Evolutionary conservation across 2,329 filamentous ascomycete genomes (phyloP).

Genomic region (Fusarium tjaetaba): DNA sequence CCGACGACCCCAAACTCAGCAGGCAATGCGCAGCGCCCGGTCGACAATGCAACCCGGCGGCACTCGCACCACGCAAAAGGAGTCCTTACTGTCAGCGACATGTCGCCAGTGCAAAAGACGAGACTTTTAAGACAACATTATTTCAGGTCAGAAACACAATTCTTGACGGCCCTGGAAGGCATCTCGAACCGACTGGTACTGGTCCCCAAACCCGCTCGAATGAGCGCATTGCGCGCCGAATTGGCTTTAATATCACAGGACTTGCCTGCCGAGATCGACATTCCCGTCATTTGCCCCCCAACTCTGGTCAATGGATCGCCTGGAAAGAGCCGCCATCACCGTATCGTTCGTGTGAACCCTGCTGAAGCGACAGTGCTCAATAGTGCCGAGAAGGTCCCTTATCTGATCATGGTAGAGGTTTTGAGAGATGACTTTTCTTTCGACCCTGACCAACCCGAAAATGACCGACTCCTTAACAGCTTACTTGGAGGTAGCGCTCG

Average conservation of each 20-base stretch:
- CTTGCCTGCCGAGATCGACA: slow-evolving; percentile 83
- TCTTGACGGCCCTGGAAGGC: slow-evolving; percentile 81
- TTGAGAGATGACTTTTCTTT: slow-evolving; percentile 85
- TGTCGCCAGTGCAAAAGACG: slow-evolving; percentile 74
- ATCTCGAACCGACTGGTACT: slow-evolving; percentile 87
- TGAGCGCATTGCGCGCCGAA: slow-evolving; percentile 84
- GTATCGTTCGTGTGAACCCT: slow-evolving; percentile 84
- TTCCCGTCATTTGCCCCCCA: slow-evolving; percentile 83
- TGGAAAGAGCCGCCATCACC: slow-evolving; percentile 79
- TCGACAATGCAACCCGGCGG: slow-evolving; percentile 63
- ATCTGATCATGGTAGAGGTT: slow-evolving; percentile 85
- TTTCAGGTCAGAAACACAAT: slow-evolving; percentile 83
- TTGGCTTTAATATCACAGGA: slow-evolving; percentile 84
- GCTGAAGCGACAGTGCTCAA: slow-evolving; percentile 87
- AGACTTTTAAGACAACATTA: slow-evolving; percentile 82
- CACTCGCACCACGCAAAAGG: slow-evolving; percentile 71
- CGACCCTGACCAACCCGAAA: slow-evolving; percentile 77
- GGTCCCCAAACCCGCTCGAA: slow-evolving; percentile 81
- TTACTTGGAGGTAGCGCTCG: slow-evolving; percentile 67
- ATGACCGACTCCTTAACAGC: slow-evolving; percentile 70
- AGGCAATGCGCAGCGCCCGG: slow-evolving; percentile 56
- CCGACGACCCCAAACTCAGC: slow-evolving; percentile 68
- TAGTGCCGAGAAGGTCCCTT: slow-evolving; percentile 87
- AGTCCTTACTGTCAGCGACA: slow-evolving; percentile 66
- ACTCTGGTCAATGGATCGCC: slow-evolving; percentile 78